phyloP scores from a whole-genome alignment of 78 protist genomes.

The Dictyostelium firmibasis region DNA sequence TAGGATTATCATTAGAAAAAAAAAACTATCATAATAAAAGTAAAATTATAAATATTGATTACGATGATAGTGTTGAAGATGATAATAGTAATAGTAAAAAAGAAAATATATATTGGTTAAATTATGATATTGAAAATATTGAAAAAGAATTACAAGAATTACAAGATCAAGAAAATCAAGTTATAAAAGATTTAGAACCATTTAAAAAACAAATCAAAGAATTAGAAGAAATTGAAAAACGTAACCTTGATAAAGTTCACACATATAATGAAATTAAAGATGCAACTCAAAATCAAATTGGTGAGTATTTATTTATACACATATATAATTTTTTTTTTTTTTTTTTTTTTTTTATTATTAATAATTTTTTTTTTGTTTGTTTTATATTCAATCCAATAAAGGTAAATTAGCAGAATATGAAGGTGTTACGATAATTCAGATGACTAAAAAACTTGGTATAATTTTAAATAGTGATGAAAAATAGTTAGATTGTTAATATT shows the following conservation, averaged over 20 bases:
- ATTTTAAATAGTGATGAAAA: neutral
- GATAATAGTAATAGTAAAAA: neutral
- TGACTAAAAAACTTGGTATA: neutral
- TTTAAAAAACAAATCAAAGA: neutral
- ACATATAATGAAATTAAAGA: constrained; percentile 11
- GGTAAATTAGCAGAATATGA: neutral
- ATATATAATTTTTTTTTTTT: no score
- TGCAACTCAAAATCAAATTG: neutral
- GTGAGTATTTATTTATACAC: neutral
- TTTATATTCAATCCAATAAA: no score
- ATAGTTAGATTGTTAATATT: neutral
- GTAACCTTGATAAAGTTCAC: neutral
- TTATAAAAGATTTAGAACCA: neutral
- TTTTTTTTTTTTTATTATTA: no score
- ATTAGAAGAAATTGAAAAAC: neutral
- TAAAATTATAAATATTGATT: neutral
- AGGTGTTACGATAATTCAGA: neutral
- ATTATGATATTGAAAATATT: neutral
- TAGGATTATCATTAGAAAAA: neutral
- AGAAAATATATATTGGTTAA: neutral
- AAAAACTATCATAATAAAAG: neutral
- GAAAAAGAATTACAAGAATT: neutral
- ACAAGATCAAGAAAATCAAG: neutral
- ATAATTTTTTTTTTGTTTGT: no score
- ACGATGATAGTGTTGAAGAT: no score